A percentile compares a stretch with the other conserved stretches of the same genome.
Conservation (phyloP, 139 green algal genomes). For the Chlorella sp. region DNA sequence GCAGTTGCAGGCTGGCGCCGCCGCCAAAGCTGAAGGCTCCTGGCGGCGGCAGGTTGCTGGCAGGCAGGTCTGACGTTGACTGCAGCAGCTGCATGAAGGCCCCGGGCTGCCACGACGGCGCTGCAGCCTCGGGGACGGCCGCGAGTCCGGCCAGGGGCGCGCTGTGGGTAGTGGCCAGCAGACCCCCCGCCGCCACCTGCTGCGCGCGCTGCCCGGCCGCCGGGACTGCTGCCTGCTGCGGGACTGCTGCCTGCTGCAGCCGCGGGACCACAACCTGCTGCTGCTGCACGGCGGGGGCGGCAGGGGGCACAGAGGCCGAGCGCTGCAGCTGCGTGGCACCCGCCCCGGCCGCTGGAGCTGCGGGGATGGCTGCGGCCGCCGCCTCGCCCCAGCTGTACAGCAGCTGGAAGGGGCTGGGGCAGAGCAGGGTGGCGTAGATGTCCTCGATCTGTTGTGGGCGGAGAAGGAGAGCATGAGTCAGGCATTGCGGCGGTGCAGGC, state of each 20-base stretch:
- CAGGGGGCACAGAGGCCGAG: too few relatives aligned
- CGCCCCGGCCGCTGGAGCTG: not conserved
- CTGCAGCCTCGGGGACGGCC: too few relatives aligned
- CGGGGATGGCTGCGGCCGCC: not conserved
- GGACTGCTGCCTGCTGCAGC: too few relatives aligned
- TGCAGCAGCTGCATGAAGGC: not conserved
- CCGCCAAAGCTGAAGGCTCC: not conserved
- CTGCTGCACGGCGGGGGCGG: too few relatives aligned
- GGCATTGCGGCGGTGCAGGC: too few relatives aligned
- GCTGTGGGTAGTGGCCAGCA: too few relatives aligned
- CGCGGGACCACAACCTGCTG: too few relatives aligned
- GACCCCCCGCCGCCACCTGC: not conserved
- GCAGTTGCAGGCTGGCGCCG: not conserved
- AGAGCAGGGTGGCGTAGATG: slow-evolving; percentile 9
- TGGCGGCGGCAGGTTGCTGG: not conserved
- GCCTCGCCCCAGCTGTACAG: slow-evolving; percentile 13
- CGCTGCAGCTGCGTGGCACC: too few relatives aligned
- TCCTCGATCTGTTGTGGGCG: slow-evolving; percentile 7
- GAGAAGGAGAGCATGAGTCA: not conserved
- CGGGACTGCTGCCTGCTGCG: not conserved
- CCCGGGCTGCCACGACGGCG: too few relatives aligned
- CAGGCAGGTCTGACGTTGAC: not conserved
- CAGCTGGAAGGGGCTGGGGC: slow-evolving; percentile 26
- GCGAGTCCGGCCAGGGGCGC: too few relatives aligned
- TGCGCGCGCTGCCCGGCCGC: not conserved